Conservation (phyloP, 2,329 filamentous ascomycete genomes). For the Ophiosphaerella narmari region DNA sequence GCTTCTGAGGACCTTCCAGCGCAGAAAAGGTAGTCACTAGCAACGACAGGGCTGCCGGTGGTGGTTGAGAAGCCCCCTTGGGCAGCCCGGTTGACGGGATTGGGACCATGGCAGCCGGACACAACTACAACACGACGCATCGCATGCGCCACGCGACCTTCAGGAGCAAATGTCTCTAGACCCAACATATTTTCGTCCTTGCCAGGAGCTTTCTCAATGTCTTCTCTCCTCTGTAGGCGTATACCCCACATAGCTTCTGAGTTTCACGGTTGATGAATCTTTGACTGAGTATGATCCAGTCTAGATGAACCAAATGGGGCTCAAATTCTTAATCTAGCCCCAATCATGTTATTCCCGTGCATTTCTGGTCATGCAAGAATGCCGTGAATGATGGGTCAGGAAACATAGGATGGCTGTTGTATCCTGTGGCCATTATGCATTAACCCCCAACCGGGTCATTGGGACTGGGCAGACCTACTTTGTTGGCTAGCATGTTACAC, state of each 20-base stretch:
- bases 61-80: neutral
- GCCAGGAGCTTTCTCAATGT: too few species aligned
- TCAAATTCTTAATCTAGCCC: neutral
- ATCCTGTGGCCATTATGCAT: constrained; percentile 8
- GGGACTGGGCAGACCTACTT: constrained; percentile 16
- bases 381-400: constrained; percentile 12
- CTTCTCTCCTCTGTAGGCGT: too few species aligned
- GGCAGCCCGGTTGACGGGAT: neutral
- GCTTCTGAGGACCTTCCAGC: constrained; percentile 8
- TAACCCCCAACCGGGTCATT: constrained; percentile 31
- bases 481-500: constrained; percentile 21
- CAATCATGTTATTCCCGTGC: neutral
- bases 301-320: neutral
- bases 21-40: constrained; percentile 20
- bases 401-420: constrained; percentile 21
- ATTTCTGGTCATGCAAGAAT: neutral
- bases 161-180: too few species aligned
- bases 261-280: too few species aligned
- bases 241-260: too few species aligned
- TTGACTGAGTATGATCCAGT: too few species aligned
- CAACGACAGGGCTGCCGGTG: constrained; percentile 1
- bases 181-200: too few species aligned
- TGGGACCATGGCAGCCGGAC: neutral
- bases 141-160: neutral
- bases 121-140: neutral